These are phyloP conservation scores for Pogostemon cablin DNA, from an alignment of 257 asterid species.

Conservation along the genomic window DNA sequence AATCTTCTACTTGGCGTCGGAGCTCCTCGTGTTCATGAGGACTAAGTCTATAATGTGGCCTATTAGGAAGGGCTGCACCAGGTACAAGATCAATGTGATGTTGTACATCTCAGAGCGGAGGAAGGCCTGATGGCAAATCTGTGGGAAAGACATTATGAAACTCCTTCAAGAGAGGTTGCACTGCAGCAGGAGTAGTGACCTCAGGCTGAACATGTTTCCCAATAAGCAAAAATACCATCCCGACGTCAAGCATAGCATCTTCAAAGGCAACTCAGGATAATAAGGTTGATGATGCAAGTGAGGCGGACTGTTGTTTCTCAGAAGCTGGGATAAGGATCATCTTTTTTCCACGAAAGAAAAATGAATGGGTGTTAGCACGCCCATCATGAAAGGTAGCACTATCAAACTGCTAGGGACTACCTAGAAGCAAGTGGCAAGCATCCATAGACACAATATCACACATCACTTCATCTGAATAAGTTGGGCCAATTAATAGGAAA, in stretches of 20 bases:
- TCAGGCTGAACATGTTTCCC: not conserved
- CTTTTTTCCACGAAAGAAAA: not conserved
- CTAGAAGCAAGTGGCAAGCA: not conserved
- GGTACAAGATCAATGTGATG: not conserved
- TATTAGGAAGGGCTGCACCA: not conserved
- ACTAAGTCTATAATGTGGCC: no score
- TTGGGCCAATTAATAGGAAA: not conserved
- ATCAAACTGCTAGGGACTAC: slow-evolving; percentile 1
- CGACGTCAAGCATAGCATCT: no score
- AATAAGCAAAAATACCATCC: no score
- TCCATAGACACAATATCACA: slow-evolving; percentile 23
- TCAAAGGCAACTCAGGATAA: no score
- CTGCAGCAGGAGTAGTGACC: not conserved
- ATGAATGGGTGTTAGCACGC: not conserved
- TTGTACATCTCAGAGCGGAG: not conserved
- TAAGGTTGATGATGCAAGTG: no score
- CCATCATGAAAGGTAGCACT: slow-evolving; percentile 14
- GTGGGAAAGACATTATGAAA: not conserved
- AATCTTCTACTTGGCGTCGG: no score
- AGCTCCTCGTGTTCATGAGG: no score
- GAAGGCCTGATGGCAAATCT: not conserved
- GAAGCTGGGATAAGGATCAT: not conserved
- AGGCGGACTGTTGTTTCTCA: no score
- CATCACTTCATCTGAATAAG: not conserved
- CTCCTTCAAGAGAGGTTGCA: not conserved